Evolutionary conservation across 495 filamentous ascomycete species (phyloP).

Genomic region (Penicillium lagena): DNA sequence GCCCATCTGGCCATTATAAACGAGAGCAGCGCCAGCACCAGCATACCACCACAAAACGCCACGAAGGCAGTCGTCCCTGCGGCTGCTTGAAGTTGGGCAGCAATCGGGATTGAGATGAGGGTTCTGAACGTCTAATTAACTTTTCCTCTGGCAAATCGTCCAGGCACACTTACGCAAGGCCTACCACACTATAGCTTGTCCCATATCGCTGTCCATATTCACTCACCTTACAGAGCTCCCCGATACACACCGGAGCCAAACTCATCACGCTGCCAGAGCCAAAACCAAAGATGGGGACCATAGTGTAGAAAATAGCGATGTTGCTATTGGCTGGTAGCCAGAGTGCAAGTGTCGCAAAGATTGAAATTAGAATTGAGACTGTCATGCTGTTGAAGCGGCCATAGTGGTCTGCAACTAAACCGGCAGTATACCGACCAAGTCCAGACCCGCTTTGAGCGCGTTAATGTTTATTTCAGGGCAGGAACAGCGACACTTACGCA

Average conservation of each 20-base stretch:
- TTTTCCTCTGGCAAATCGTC: no score
- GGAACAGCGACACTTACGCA: slow-evolving; percentile 6
- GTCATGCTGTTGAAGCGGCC: slow-evolving; percentile 58
- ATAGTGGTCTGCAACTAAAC: slow-evolving; percentile 56
- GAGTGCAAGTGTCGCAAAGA: slow-evolving; percentile 42
- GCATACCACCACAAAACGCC: no score
- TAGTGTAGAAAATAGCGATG: slow-evolving; percentile 38
- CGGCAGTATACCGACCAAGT: slow-evolving; percentile 60
- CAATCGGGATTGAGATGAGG: no score
- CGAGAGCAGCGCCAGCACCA: no score
- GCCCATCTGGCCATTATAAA: no score
- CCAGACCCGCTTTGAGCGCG: slow-evolving; percentile 9
- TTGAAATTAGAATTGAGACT: slow-evolving; percentile 28
- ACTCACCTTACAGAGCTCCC: slow-evolving; percentile 50
- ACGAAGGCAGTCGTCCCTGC: no score
- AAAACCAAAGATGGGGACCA: slow-evolving; percentile 54
- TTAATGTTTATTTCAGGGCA: no score
- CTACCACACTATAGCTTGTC: slow-evolving; percentile 53
- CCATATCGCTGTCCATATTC: slow-evolving; percentile 59
- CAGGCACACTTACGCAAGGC: slow-evolving; percentile 33
- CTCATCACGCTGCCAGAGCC: slow-evolving; percentile 53
- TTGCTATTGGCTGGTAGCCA: slow-evolving; percentile 49
- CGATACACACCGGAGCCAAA: slow-evolving; percentile 53
- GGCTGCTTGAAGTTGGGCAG: no score
- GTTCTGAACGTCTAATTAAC: no score